Evolutionary conservation across 2,329 filamentous ascomycete species (phyloP).

Genomic region (Pseudonectria foliicola): DNA sequence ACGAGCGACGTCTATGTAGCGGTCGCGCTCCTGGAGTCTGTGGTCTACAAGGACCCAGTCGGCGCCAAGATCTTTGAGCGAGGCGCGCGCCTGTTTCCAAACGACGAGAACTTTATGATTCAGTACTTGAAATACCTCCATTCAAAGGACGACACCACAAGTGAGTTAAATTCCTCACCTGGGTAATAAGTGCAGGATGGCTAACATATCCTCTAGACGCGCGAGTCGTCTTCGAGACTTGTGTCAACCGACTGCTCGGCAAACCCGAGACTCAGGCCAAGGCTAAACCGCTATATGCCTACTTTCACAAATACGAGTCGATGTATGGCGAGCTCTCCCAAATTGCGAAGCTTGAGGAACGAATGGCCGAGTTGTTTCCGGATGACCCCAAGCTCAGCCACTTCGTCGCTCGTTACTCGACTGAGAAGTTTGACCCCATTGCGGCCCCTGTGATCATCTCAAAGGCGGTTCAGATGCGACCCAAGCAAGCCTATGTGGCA

Average conservation of each 20-base stretch:
- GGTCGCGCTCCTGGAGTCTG: slow-evolving; percentile 85
- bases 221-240: slow-evolving; percentile 90
- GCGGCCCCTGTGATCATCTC: slow-evolving; percentile 78
- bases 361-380: slow-evolving; percentile 91
- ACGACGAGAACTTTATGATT: slow-evolving; percentile 86
- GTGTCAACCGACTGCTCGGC: slow-evolving; percentile 71
- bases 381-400: slow-evolving; percentile 70
- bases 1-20: slow-evolving; percentile 94
- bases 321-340: slow-evolving; percentile 89
- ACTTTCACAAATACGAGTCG: slow-evolving; percentile 93
- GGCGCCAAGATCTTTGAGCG: slow-evolving; percentile 95
- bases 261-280: slow-evolving; percentile 69
- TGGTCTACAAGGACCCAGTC: slow-evolving; percentile 90
- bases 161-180: slow-evolving; percentile 48
- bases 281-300: slow-evolving; percentile 78
- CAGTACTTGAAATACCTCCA: slow-evolving; percentile 96
- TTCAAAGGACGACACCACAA: slow-evolving; percentile 85
- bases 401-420: slow-evolving; percentile 71
- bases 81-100: slow-evolving; percentile 85
- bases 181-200: background rate
- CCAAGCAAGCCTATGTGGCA: slow-evolving; percentile 48
- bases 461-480: slow-evolving; percentile 66
- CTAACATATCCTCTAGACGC: slow-evolving; percentile 60
- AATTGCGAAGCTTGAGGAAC: slow-evolving; percentile 81
- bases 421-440: slow-evolving; percentile 70